Percentiles rank a stretch among this genome's conserved stretches.
These are phyloP conservation scores for Pseudogymnoascus sp. DNA, from an alignment of 2,329 filamentous ascomycete species.

Conservation along the genomic window DNA sequence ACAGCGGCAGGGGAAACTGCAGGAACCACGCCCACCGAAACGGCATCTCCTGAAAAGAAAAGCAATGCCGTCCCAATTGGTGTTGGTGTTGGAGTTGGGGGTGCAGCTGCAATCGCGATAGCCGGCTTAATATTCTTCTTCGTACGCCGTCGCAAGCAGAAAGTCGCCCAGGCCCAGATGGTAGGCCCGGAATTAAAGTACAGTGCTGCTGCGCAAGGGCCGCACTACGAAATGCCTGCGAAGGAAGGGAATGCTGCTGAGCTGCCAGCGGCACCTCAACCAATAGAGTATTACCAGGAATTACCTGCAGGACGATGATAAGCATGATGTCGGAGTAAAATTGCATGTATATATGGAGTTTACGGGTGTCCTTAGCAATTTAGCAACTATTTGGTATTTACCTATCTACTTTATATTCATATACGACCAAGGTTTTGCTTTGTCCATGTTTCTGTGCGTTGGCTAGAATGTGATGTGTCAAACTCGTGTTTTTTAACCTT, in stretches of 20 bases:
- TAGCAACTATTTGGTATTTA: background rate
- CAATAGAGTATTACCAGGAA: slow-evolving; percentile 2
- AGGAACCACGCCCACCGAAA: background rate
- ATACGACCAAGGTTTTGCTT: background rate
- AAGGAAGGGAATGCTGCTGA: background rate
- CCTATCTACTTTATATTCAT: background rate
- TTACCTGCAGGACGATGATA: background rate
- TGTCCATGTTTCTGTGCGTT: background rate
- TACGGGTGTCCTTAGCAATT: background rate
- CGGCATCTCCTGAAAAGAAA: background rate
- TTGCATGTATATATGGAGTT: slow-evolving; percentile 2
- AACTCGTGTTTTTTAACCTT: background rate
- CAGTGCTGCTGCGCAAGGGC: background rate
- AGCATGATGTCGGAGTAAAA: background rate
- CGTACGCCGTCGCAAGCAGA: background rate
- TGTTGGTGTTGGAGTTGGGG: background rate
- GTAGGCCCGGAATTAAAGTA: background rate
- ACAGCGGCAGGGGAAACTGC: background rate
- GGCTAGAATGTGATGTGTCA: background rate
- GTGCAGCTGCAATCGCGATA: background rate
- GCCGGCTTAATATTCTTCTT: background rate
- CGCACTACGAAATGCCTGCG: background rate
- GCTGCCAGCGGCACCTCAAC: background rate
- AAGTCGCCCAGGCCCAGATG: background rate
- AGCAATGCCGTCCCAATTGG: background rate